Evolutionary conservation across 2,329 filamentous ascomycete species (phyloP), one percentile per base, ranked within the genome.

Genomic region (Truncatella angustata): DNA sequence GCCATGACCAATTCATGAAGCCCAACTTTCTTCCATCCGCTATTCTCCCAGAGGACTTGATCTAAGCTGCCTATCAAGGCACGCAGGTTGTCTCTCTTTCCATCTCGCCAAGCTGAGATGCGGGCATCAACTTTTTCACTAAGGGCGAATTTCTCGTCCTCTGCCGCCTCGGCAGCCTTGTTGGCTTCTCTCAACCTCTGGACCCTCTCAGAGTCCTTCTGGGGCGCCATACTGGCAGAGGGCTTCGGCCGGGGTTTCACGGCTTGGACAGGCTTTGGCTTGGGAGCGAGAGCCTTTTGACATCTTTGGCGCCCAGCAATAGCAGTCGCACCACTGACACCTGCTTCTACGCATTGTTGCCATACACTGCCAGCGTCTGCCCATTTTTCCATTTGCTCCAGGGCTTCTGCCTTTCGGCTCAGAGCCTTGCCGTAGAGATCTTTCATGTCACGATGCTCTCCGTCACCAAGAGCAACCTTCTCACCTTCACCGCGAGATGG

Each of bases 351-450:
- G 30, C 90, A 92, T 50, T 82, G 74, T 62, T 86, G 85, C 94
- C 94, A 99, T 0, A 89, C 85, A 2, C 77, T 73, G 0, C 84
- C 85, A 1, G 94, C 94, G 47, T 97, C 93, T 3, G 75, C 72
- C 93, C 93, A 99, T 66, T 88, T 90, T 73, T 99, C 94, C 78
- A 99, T 87, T 65, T 96, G 88, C 69, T 99, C 94, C 6, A 97
- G 78, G 1, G 91, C 94, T 71, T 99, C 94, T 1, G 94, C 94
- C 74, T 97, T 97, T 50, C 94, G 87, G 73, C 90, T 93, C 26
- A 97, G 74, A 0, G 93, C 93, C 70, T 97, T 99, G 49, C 91
- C 92, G 65, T 88, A 97, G 56, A 96, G 89, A 16, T 96, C 92
- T 57, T 84, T 88, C 90, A 99, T 96, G 44, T 93, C 87, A 59